Base-by-base conservation (phyloP, 2,329 filamentous ascomycete species). In the Pseudocercospora fijiensis region DNA sequence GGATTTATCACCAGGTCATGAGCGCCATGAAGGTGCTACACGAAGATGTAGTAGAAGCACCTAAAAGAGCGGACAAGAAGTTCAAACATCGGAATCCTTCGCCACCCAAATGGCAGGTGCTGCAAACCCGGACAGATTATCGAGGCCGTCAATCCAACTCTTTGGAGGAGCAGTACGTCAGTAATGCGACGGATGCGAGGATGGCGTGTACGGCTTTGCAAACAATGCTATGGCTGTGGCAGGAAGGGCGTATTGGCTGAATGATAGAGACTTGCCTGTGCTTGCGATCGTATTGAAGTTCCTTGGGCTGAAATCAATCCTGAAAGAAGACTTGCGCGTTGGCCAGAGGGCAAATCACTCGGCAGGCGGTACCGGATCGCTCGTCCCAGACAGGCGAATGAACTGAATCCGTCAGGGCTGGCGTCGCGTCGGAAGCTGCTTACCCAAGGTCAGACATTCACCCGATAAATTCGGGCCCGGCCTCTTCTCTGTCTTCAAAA, bases 61-160 rank as follows among this genome's bases (percentile, higher is more conserved):
- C 58, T n/a, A 60, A 53, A 37, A 27, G 22, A 16, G 22, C 26
- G 22, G 58, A 60, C 58, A 26, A n/a, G 18, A 60, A 41, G 16
- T 60, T 60, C 58, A 60, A 60, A 45, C 58, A 27, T 43, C 58
- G 58, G 24, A 30, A 60, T 30, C 58, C 45, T 13, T 22, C 16
- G 13, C 24, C 58, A 9, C 27, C 43, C 7, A 49, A 60, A 18
- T 60, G 43, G 43, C 45, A 33, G 45, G 24, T 60, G 6, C 27
- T 60, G 8, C 30, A n/a, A 10, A 18, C 27, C 18, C n/a, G 22
- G 3, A 47, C 7, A 47, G 43, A 47, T 24, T 16, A 37, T 37
- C 33, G 33, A 37, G 33, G 33, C n/a, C 22, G 27, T 13, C 22
- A 33, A 13, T 13, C n/a, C 9, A 18, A 51, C 41, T 11, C 22